Evolutionary conservation across 2,329 filamentous ascomycete genomes (phyloP), one percentile per base, ranked within the genome.

Genomic region (Fragosphaeria purpurea): DNA sequence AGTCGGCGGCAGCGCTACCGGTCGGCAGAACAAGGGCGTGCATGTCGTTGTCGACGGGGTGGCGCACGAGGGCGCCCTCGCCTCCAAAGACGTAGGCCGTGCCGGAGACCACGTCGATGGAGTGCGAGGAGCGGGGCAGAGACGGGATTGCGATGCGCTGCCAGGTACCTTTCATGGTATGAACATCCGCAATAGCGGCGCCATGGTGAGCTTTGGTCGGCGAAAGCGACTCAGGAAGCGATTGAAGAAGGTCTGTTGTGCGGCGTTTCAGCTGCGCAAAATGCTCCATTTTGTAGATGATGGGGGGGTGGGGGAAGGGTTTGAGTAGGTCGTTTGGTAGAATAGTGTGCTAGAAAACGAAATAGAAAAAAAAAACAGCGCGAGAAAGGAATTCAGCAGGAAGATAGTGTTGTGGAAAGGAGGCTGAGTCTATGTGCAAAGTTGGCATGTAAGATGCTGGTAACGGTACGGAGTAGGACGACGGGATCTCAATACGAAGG

Each of bases 41-140:
- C 63, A 93, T 75, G 57, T 81, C 73, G 61, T 88, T 87, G 67
- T 89, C 85, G 50, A 83, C 75, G 6, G 82, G 80, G 58, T 82
- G 67, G 40, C 81, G 72, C 1, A 80, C 74, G 31, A 43, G 46
- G 51, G 82, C 66, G 46, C 50, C 50, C 64, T 93, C 87, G 57
- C 88, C 88, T 53, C 88, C 88, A 61, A 89, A 94, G 59, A 94
- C 58, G 59, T 72, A 73, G 43, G 77, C 74, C n/a, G 70, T 73
- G 11, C 74, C 69, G 44, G 68, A 70, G 30, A 83, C 65, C 41
- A 84, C 70, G 42, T 86, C 76, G 57, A 89, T 63, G 4, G 79
- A 76, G 61, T 93, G 87, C 0, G 86, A 89, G 1, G 87, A 91
- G 49, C 86, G 82, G 40, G 80, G 79, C 7, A 89, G 72, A 1